Conservation (phyloP, 1,284 basidiomycete species). For the Moesziomyces antarcticus region DNA sequence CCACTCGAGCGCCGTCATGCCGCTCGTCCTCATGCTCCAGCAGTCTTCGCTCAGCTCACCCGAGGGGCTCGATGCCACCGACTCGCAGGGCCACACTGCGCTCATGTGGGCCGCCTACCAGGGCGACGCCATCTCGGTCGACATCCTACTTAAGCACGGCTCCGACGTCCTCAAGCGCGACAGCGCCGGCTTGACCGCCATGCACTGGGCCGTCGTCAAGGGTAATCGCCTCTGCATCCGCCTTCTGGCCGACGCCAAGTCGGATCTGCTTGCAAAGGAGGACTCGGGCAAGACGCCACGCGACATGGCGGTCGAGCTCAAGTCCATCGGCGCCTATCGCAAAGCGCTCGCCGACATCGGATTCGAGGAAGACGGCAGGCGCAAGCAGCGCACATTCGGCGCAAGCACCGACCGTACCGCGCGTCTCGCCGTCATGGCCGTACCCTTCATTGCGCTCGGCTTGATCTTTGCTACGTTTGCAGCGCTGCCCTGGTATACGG, state of each 20-base stretch:
- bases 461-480: constrained; percentile 84
- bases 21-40: constrained; percentile 81
- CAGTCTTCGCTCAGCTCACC: constrained; percentile 76
- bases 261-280: constrained; percentile 83
- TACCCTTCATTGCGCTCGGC: constrained; percentile 83
- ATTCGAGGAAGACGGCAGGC: constrained; percentile 71
- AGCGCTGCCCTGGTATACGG: constrained; percentile 88
- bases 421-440: constrained; percentile 80
- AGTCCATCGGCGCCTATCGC: constrained; percentile 83
- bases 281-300: constrained; percentile 85
- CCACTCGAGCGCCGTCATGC: constrained; percentile 93
- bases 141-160: constrained; percentile 87
- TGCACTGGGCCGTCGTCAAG: constrained; percentile 99
- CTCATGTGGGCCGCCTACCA: constrained; percentile 99
- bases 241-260: constrained; percentile 84
- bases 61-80: constrained; percentile 68
- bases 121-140: constrained; percentile 93
- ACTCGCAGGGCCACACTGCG: constrained; percentile 90
- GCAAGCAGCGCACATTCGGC: constrained; percentile 40
- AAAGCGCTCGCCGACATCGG: constrained; percentile 84
- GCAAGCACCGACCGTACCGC: constrained; percentile 84
- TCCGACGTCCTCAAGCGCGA: constrained; percentile 82
- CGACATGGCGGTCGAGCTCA: constrained; percentile 92
- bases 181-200: constrained; percentile 83
- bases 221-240: constrained; percentile 87